These are phyloP conservation scores for Neckera pumila DNA, from an alignment of 225 moss, liverwort and hornwort genomes.

Conservation along the genomic window DNA sequence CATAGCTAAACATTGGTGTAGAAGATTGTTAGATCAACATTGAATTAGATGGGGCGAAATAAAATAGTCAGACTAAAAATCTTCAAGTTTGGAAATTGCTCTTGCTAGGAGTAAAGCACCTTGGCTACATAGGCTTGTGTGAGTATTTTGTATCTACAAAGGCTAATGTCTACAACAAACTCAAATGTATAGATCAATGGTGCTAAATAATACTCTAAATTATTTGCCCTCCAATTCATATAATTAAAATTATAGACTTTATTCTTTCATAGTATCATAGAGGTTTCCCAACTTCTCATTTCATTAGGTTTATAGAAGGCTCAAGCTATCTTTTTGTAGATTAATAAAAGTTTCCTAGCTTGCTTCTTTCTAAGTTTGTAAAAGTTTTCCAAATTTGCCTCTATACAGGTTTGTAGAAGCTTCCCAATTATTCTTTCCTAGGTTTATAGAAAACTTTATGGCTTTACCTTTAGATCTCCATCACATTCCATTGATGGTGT, in stretches of 20 bases:
- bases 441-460: too few species aligned
- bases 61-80: not conserved
- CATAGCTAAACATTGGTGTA: not conserved
- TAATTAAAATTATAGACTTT: not conserved
- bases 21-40: not conserved
- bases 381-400: not conserved
- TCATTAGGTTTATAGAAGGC: too few species aligned
- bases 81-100: not conserved
- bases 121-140: not conserved
- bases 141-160: not conserved
- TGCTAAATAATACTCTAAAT: not conserved
- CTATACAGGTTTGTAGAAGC: not conserved
- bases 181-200: not conserved
- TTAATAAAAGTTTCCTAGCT: not conserved
- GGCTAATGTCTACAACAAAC: fast-evolving
- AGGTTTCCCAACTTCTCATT: too few species aligned
- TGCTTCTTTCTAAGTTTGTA: not conserved
- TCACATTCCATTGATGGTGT: not conserved
- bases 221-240: not conserved
- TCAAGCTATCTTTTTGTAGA: not conserved
- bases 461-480: not conserved
- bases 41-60: not conserved
- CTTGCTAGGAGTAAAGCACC: too few species aligned
- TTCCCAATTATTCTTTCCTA: not conserved
- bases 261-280: too few species aligned